Evolutionary conservation across 108 stramenopile species (phyloP).

Genomic region (Cylindrotheca closterium): DNA sequence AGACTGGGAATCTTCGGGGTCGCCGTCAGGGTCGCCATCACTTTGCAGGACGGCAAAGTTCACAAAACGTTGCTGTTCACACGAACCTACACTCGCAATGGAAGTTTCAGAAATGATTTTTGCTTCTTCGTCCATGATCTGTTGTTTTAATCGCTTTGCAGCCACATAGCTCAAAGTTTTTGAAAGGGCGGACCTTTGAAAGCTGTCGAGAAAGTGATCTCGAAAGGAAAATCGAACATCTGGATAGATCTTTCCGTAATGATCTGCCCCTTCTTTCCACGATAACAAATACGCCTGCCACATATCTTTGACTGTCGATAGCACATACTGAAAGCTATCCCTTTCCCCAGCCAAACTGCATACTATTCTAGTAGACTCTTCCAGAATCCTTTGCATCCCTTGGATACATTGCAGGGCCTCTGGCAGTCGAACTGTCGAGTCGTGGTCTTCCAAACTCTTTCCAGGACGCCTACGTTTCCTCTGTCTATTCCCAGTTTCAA

Average conservation of each 20-base stretch:
- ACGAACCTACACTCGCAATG: background rate
- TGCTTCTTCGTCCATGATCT: constrained; percentile 5
- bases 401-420: constrained; percentile 48
- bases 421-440: constrained; percentile 25
- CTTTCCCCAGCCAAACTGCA: constrained; percentile 2
- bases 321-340: constrained; percentile 5
- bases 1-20: background rate
- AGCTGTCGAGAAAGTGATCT: constrained; percentile 45
- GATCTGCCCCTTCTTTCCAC: constrained; percentile 57
- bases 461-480: background rate
- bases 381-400: constrained; percentile 49
- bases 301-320: constrained; percentile 29
- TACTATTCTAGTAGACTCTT: constrained; percentile 33
- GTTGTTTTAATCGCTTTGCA: constrained; percentile 35
- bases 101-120: background rate
- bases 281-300: constrained; percentile 60
- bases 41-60: background rate
- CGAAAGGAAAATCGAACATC: constrained; percentile 71
- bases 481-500: background rate
- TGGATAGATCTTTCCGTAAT: constrained; percentile 54
- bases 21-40: background rate
- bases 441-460: background rate
- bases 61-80: background rate
- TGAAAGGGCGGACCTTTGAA: constrained; percentile 11
- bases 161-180: constrained; percentile 41